phyloP scores from a whole-genome alignment of 352 stramenopile genomes.

The Phytophthora macrochlamydospora region DNA sequence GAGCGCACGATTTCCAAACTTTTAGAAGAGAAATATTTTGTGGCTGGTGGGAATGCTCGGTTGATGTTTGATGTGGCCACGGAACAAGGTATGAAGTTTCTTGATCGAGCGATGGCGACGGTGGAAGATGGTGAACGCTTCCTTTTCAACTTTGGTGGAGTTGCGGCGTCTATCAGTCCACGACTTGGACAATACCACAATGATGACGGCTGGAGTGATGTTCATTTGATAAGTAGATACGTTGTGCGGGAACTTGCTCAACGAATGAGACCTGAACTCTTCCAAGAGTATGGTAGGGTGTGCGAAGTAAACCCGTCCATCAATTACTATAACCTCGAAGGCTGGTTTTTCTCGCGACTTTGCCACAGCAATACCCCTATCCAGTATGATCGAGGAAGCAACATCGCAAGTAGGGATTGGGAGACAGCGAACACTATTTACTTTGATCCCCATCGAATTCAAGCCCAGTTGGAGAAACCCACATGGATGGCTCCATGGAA shows the following conservation, averaged over 20 bases:
- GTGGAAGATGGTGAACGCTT: background rate
- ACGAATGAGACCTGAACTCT: background rate
- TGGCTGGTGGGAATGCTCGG: conserved; percentile 3
- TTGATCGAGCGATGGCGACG: conserved; percentile 1
- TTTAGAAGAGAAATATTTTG: conserved; percentile 14
- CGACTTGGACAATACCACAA: background rate
- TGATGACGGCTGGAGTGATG: background rate
- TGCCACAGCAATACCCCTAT: background rate
- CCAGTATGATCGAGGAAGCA: background rate
- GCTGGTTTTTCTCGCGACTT: background rate
- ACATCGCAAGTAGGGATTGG: background rate
- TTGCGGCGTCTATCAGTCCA: background rate
- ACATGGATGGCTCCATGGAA: background rate
- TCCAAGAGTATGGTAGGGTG: background rate
- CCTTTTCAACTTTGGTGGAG: background rate
- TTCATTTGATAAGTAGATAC: conserved; percentile 6
- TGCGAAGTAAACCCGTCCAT: conserved; percentile 6
- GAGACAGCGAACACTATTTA: background rate
- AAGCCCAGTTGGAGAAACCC: background rate
- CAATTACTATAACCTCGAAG: conserved; percentile 1
- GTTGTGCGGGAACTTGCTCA: conserved; percentile 1
- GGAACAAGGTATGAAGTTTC: background rate
- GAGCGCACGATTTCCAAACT: background rate
- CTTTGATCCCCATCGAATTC: conserved; percentile 6
- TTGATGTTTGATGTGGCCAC: conserved; percentile 5